phyloP scores from a whole-genome alignment of 805 yeast genomes.

The Starmera dryadoides region DNA sequence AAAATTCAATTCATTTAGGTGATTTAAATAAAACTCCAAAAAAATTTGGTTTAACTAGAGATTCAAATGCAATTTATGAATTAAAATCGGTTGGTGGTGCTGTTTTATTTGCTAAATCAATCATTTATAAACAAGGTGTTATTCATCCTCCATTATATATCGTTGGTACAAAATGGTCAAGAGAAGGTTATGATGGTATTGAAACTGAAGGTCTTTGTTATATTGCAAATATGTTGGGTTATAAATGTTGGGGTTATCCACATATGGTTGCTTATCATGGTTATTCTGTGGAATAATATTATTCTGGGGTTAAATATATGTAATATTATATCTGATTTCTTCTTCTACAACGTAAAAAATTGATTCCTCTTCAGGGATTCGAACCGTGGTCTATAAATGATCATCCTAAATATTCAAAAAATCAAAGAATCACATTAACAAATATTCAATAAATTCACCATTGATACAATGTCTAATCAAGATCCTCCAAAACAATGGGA shows the following conservation, averaged over 20 bases:
- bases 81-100: slow-evolving; percentile 48
- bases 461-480: no score
- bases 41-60: slow-evolving; percentile 6
- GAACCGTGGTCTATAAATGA: no score
- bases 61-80: slow-evolving; percentile 4
- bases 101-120: slow-evolving; percentile 35
- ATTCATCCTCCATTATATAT: slow-evolving; percentile 38
- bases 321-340: no score
- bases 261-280: slow-evolving; percentile 33
- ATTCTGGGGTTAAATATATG: no score
- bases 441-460: no score
- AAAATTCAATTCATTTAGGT: slow-evolving; percentile 5
- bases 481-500: no score
- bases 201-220: slow-evolving; percentile 50
- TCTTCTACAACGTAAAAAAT: no score
- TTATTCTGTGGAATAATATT: no score
- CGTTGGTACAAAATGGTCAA: slow-evolving; percentile 38
- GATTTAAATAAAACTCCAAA: slow-evolving; percentile 6
- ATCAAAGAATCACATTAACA: no score
- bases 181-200: slow-evolving; percentile 46
- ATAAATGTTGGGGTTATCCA: slow-evolving; percentile 43
- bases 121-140: slow-evolving; percentile 37
- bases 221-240: slow-evolving; percentile 36
- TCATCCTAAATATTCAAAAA: no score
- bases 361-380: no score